Percentiles rank a stretch among this genome's conserved stretches.
Evolutionary conservation across 129 eudicot species (phyloP).

Genomic region (Flaveria sonorensis): DNA sequence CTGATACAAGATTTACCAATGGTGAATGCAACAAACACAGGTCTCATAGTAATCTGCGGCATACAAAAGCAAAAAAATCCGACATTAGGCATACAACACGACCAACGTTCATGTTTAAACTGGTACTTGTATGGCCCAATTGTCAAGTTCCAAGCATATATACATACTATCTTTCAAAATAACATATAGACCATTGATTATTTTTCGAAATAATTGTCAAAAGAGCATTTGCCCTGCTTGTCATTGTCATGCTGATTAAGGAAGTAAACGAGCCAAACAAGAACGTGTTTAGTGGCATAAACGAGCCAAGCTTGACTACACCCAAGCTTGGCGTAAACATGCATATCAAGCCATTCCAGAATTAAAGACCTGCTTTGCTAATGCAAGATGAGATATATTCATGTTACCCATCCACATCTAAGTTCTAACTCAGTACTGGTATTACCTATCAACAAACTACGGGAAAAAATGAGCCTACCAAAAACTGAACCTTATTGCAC

Average conservation of each 20-base stretch:
- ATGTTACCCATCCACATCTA: no score
- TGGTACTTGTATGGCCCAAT: no score
- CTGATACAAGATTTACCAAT: no score
- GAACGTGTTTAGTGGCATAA: no score
- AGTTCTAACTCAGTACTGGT: not conserved
- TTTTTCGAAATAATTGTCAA: not conserved
- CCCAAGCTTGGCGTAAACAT: not conserved
- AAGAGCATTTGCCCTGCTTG: not conserved
- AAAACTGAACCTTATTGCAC: conserved; percentile 15
- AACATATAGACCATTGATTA: not conserved
- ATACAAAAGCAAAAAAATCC: no score
- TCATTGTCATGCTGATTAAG: not conserved
- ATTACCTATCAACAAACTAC: not conserved
- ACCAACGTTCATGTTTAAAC: no score
- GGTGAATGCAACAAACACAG: no score
- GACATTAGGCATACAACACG: no score
- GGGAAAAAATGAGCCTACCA: not conserved
- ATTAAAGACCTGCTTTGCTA: not conserved
- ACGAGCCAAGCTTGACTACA: no score
- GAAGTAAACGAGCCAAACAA: no score
- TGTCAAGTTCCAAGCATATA: no score
- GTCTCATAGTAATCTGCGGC: no score
- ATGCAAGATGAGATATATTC: not conserved
- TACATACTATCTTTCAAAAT: not conserved
- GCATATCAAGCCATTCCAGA: not conserved